These are phyloP conservation scores for Xylariaceae sp. DNA, from an alignment of 2,329 filamentous ascomycete species.

Conservation along the genomic window DNA sequence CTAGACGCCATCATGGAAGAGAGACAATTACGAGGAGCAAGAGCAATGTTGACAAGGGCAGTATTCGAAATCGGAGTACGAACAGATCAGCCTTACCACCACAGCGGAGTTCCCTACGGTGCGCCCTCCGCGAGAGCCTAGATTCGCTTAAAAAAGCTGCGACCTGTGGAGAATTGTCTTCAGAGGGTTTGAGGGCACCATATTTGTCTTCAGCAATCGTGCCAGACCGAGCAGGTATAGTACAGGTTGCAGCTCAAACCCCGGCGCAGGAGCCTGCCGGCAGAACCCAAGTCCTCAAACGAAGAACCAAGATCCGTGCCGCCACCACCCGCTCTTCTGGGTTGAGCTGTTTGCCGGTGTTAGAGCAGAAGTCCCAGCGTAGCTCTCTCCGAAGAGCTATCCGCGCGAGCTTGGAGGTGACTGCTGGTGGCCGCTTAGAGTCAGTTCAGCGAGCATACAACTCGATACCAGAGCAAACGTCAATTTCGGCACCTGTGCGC, in stretches of 20 bases:
- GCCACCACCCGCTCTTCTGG: neutral
- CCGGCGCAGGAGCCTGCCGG: neutral
- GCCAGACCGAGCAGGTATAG: neutral
- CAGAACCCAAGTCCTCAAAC: neutral
- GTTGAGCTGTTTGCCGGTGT: neutral
- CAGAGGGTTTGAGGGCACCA: neutral
- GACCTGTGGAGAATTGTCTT: neutral
- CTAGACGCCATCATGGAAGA: neutral
- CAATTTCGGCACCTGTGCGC: neutral
- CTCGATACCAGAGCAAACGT: neutral
- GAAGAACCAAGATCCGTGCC: neutral
- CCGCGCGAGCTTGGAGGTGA: slow-evolving; percentile 4
- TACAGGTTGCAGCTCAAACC: neutral
- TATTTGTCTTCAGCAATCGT: neutral
- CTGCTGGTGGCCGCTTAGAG: neutral
- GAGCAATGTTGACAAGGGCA: neutral
- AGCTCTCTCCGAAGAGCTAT: slow-evolving; percentile 21
- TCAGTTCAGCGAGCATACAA: neutral
- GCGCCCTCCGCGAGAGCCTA: slow-evolving; percentile 18
- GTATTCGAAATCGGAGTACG: neutral
- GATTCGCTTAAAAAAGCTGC: neutral
- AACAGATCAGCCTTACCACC: neutral
- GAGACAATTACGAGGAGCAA: neutral
- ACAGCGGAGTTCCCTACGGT: slow-evolving; percentile 30
- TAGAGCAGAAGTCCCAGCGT: slow-evolving; percentile 3